Evolutionary conservation across 257 asterid genomes (phyloP).

Genomic region (Anisodus tanguticus): DNA sequence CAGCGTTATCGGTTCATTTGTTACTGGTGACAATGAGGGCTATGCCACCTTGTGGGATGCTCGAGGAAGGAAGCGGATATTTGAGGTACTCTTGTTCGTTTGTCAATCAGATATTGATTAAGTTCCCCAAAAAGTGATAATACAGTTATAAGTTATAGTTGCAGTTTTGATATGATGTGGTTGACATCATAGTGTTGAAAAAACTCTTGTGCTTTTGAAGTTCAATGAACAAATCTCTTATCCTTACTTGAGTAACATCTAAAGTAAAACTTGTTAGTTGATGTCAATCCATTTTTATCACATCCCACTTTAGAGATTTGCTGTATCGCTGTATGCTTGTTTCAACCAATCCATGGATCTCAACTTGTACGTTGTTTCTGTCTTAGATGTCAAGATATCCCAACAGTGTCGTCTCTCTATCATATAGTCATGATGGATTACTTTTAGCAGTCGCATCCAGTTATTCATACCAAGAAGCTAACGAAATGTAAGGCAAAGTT

Average conservation of each 20-base stretch:
- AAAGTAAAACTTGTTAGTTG: neutral
- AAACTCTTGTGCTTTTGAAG: neutral
- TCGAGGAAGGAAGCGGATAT: constrained; percentile 61
- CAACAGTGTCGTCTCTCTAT: constrained; percentile 67
- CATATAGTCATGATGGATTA: constrained; percentile 71
- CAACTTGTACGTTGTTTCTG: neutral
- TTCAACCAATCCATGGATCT: constrained; percentile 30
- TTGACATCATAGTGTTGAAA: neutral
- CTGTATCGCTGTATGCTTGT: neutral
- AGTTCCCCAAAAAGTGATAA: constrained; percentile 16
- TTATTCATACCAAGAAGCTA: constrained; percentile 75
- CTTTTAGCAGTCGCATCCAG: constrained; percentile 83
- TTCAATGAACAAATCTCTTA: neutral
- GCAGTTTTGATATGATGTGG: constrained; percentile 2
- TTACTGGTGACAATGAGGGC: constrained; percentile 83
- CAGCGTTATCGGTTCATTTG: constrained; percentile 62
- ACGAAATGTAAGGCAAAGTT: constrained; percentile 56
- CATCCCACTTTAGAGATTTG: neutral
- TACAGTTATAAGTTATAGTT: neutral
- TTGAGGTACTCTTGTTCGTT: constrained; percentile 56
- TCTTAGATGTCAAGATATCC: constrained; percentile 68
- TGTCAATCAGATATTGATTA: constrained; percentile 10
- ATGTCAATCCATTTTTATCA: neutral
- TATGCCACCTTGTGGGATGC: constrained; percentile 76
- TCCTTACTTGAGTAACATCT: neutral